These are phyloP conservation scores for Claviceps paspali DNA, from an alignment of 2,329 filamentous ascomycete genomes.

Conservation along the genomic window DNA sequence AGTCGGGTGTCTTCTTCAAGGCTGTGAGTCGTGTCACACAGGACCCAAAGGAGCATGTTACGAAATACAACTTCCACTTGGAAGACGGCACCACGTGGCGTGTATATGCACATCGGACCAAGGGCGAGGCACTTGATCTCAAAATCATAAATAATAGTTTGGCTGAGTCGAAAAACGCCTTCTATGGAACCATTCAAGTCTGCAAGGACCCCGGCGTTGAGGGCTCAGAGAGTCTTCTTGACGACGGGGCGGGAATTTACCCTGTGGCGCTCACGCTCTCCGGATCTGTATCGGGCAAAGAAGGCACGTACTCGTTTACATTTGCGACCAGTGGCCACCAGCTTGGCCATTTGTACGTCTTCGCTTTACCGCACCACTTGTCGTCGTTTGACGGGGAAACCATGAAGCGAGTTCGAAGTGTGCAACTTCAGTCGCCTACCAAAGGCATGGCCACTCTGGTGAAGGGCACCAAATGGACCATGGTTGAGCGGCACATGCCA, in stretches of 20 bases:
- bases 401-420: conserved; percentile 31
- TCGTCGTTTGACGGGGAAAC: conserved; percentile 52
- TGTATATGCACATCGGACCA: conserved; percentile 54
- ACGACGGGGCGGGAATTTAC: conserved; percentile 63
- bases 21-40: conserved; percentile 42
- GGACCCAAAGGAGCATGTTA: conserved; percentile 47
- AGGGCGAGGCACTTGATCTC: conserved; percentile 49
- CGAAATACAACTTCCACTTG: conserved; percentile 61
- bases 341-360: conserved; percentile 57
- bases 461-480: conserved; percentile 57
- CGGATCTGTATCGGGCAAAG: conserved; percentile 41
- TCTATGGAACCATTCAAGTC: conserved; percentile 68
- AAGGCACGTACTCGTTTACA: conserved; percentile 56
- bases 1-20: conserved; percentile 60
- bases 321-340: conserved; percentile 58
- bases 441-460: conserved; percentile 70
- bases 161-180: conserved; percentile 49
- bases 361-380: conserved; percentile 74
- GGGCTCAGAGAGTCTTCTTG: conserved; percentile 51
- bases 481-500: conserved; percentile 62
- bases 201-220: conserved; percentile 52
- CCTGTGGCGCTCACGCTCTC: conserved; percentile 47
- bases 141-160: conserved; percentile 49
- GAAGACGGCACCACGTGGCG: conserved; percentile 66
- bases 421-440: conserved; percentile 64